Evolutionary conservation across 2,329 filamentous ascomycete species (phyloP).

Genomic region (Onygena corvina): DNA sequence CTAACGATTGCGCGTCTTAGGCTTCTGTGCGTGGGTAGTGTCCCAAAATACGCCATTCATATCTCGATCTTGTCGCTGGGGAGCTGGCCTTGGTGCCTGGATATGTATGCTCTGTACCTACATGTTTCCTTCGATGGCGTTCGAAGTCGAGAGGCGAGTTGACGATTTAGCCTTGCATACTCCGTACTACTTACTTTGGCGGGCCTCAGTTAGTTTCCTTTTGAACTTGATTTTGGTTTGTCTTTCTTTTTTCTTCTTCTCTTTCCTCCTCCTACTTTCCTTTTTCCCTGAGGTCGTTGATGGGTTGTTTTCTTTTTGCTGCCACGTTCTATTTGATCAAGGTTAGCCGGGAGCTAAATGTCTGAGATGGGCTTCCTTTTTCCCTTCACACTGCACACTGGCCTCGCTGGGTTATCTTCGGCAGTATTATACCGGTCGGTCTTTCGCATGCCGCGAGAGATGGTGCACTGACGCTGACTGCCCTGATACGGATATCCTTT

Average conservation of each 20-base stretch:
- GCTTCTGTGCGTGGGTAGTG: background rate
- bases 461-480: background rate
- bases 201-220: background rate
- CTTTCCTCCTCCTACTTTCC: too few relatives aligned
- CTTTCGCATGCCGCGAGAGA: background rate
- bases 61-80: too few relatives aligned
- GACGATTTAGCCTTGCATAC: conserved; percentile 3
- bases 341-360: conserved; percentile 6
- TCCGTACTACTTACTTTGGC: background rate
- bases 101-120: too few relatives aligned
- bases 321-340: conserved; percentile 6
- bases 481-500: background rate
- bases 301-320: background rate
- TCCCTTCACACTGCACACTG: background rate
- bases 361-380: background rate
- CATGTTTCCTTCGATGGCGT: too few relatives aligned
- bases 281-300: background rate
- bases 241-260: background rate
- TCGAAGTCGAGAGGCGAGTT: background rate
- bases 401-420: too few relatives aligned
- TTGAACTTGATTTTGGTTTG: background rate
- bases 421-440: too few relatives aligned
- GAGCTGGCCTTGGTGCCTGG: too few relatives aligned
- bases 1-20: background rate
- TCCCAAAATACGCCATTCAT: too few relatives aligned